These are phyloP conservation scores for Trametes sp. DNA, from an alignment of 1,284 basidiomycete species.

Conservation along the genomic window DNA sequence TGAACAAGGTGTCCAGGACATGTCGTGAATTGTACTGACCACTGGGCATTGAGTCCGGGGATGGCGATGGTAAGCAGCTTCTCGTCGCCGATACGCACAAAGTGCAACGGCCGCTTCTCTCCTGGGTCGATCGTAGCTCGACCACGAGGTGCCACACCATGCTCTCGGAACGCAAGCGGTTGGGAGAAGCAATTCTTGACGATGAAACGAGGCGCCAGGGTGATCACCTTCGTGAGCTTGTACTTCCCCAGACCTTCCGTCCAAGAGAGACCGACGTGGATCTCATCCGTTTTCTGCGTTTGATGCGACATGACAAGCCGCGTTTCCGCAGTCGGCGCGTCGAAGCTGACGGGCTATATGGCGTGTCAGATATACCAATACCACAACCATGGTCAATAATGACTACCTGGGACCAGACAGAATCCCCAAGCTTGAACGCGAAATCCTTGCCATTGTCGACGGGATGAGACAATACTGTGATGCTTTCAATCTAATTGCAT, in stretches of 20 bases:
- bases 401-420: constrained; percentile 88
- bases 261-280: constrained; percentile 92
- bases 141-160: constrained; percentile 76
- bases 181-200: constrained; percentile 84
- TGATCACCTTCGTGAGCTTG: constrained; percentile 95
- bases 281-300: constrained; percentile 76
- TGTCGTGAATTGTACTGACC: constrained; percentile 56
- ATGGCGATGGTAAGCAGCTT: constrained; percentile 86
- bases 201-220: constrained; percentile 90
- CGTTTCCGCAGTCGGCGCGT: constrained; percentile 91
- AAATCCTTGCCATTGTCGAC: constrained; percentile 87
- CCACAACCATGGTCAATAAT: constrained; percentile 9
- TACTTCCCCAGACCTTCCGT: constrained; percentile 95
- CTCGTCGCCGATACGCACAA: constrained; percentile 71
- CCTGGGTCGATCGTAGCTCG: constrained; percentile 73
- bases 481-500: constrained; percentile 43
- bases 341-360: constrained; percentile 81
- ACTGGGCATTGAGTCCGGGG: constrained; percentile 85
- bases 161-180: constrained; percentile 85
- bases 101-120: constrained; percentile 76
- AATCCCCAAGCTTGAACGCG: constrained; percentile 86
- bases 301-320: constrained; percentile 81
- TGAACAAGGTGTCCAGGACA: neutral
- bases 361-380: constrained; percentile 9
- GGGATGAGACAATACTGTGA: constrained; percentile 87